Evolutionary conservation across 1,284 basidiomycete genomes (phyloP).

Genomic region (Naganishia sp.): DNA sequence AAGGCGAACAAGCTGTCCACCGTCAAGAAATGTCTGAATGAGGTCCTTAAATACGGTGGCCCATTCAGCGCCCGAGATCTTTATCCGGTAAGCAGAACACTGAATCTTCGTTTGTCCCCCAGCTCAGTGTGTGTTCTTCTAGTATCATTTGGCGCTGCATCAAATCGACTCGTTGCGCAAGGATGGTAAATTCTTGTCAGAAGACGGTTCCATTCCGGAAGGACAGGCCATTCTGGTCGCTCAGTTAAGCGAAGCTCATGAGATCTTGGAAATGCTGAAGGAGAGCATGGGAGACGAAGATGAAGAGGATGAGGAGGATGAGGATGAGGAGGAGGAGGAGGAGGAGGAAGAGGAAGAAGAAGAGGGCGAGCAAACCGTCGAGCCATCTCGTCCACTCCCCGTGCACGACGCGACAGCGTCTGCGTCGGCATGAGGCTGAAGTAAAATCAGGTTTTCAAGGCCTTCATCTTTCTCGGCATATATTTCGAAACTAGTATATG

Average conservation of each 20-base stretch:
- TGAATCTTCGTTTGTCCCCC: slow-evolving; percentile 12
- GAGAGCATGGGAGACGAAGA: slow-evolving; percentile 33
- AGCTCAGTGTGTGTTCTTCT: slow-evolving; percentile 14
- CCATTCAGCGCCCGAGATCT: slow-evolving; percentile 93
- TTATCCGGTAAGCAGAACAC: slow-evolving; percentile 71
- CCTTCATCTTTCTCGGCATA: background rate
- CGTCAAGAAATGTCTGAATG: slow-evolving; percentile 94
- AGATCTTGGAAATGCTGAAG: slow-evolving; percentile 71
- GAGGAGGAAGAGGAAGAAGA: slow-evolving; percentile 34
- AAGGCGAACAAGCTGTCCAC: slow-evolving; percentile 91
- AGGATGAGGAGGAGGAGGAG: slow-evolving; percentile 31
- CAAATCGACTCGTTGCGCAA: slow-evolving; percentile 92
- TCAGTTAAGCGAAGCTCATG: slow-evolving; percentile 93
- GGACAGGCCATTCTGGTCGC: slow-evolving; percentile 97
- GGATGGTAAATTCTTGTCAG: slow-evolving; percentile 87
- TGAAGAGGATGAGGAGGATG: slow-evolving; percentile 33
- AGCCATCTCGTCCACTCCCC: slow-evolving; percentile 9
- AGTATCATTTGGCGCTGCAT: slow-evolving; percentile 93
- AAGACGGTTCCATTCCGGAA: slow-evolving; percentile 72
- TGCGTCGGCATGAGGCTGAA: background rate
- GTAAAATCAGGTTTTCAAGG: background rate
- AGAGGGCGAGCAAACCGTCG: background rate
- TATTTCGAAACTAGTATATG: too few relatives aligned
- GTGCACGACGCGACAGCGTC: slow-evolving; percentile 9
- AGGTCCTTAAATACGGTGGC: slow-evolving; percentile 95